phyloP scores from a whole-genome alignment of 176 grass and related monocot genomes.

The Oryza punctata region DNA sequence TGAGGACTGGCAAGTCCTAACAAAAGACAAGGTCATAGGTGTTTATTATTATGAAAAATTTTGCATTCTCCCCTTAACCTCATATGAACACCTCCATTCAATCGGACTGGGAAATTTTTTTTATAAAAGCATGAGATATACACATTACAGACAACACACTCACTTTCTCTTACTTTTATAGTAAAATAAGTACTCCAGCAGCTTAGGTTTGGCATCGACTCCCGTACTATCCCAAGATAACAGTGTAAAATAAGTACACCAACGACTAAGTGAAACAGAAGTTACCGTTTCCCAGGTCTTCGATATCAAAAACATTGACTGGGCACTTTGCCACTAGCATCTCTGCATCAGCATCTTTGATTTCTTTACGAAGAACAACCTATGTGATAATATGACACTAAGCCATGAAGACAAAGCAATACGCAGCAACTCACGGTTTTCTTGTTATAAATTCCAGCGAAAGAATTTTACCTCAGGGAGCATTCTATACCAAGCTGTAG shows the following conservation, averaged over 20 bases:
- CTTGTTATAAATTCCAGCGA: conserved; percentile 18
- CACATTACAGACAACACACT: background rate
- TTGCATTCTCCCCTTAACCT: background rate
- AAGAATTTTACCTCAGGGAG: conserved; percentile 76
- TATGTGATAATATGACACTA: conserved; percentile 32
- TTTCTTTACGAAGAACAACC: conserved; percentile 66
- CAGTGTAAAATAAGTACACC: conserved; percentile 4
- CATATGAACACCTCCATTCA: conserved; percentile 1
- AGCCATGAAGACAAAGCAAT: background rate
- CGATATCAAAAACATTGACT: conserved; percentile 93
- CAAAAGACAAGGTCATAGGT: background rate
- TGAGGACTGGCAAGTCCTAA: background rate
- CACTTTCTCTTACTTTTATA: background rate
- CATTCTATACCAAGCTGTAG: conserved; percentile 96
- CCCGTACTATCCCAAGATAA: background rate
- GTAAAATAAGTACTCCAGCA: background rate
- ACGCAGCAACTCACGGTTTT: background rate
- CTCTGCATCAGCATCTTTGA: conserved; percentile 64
- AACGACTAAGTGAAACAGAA: background rate
- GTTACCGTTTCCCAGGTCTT: conserved; percentile 80
- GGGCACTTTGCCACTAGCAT: conserved; percentile 71
- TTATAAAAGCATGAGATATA: conserved; percentile 5
- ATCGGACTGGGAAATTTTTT: background rate
- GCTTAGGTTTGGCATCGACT: background rate
- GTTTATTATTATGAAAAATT: background rate